A percentile compares a stretch with the other conserved stretches of the same genome.
Evolutionary conservation across 2,329 filamentous ascomycete genomes (phyloP).

Genomic region (Epichloe aotearoae): DNA sequence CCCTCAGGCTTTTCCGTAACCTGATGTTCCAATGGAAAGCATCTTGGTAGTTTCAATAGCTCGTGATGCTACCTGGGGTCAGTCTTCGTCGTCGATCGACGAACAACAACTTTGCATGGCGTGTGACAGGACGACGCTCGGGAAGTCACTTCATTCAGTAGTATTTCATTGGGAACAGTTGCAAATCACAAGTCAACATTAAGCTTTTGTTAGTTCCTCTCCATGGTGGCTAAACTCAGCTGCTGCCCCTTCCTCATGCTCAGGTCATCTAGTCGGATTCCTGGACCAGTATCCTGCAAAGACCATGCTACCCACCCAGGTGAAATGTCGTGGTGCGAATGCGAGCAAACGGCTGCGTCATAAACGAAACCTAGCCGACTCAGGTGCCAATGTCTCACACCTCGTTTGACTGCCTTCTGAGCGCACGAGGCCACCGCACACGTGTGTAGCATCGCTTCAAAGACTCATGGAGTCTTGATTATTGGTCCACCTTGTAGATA

Average conservation of each 20-base stretch:
- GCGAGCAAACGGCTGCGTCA: too few species aligned
- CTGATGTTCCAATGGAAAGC: background rate
- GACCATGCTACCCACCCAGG: too few species aligned
- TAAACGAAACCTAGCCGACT: too few species aligned
- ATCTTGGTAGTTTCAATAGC: background rate
- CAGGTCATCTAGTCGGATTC: too few species aligned
- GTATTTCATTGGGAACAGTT: background rate
- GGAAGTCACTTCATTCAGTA: background rate
- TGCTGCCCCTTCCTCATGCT: too few species aligned
- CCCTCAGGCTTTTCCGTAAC: background rate
- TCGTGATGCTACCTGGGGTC: background rate
- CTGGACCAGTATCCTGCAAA: too few species aligned
- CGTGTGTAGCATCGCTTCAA: background rate
- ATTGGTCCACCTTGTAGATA: background rate
- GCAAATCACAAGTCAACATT: background rate
- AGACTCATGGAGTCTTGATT: background rate
- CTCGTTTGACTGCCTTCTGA: background rate
- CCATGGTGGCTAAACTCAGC: too few species aligned
- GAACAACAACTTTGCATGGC: background rate
- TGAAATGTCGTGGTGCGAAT: too few species aligned
- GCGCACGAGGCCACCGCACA: background rate
- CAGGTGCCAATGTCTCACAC: too few species aligned
- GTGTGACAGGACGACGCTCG: background rate
- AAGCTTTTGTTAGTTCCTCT: background rate
- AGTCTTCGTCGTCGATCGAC: background rate